Evolutionary conservation across 352 stramenopile species (phyloP).

Genomic region (Globisporangium splendens): DNA sequence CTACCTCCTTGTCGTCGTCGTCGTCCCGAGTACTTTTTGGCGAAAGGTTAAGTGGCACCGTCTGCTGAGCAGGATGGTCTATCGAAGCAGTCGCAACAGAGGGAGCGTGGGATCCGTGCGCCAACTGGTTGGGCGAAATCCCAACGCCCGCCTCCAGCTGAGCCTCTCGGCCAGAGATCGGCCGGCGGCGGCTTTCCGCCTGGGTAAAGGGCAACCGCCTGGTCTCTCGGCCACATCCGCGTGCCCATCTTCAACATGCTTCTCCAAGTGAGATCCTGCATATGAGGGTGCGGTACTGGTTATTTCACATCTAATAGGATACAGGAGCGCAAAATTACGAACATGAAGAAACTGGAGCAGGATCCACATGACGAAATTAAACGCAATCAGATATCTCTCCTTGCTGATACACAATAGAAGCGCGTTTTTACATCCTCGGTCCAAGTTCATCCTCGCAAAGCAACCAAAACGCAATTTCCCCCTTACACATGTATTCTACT

Average conservation of each 20-base stretch:
- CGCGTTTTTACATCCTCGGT: too few relatives aligned
- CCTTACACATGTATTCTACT: too few relatives aligned
- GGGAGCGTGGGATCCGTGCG: background rate
- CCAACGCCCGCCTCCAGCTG: background rate
- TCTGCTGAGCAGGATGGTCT: background rate
- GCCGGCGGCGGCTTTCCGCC: too few relatives aligned
- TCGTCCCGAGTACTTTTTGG: background rate
- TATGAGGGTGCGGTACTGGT: too few relatives aligned
- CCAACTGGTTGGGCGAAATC: background rate
- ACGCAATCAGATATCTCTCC: too few relatives aligned
- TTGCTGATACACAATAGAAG: too few relatives aligned
- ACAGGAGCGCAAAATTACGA: too few relatives aligned
- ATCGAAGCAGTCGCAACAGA: background rate
- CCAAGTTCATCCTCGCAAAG: too few relatives aligned
- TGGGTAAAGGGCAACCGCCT: constrained; percentile 20
- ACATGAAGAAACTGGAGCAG: too few relatives aligned
- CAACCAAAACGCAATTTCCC: too few relatives aligned
- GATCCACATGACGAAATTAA: too few relatives aligned
- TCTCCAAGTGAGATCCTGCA: background rate
- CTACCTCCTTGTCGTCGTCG: background rate
- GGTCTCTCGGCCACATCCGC: background rate
- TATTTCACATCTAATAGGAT: too few relatives aligned
- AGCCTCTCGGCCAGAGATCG: background rate
- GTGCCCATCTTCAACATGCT: background rate
- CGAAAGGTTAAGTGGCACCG: background rate